Base-by-base conservation (phyloP, 2,329 filamentous ascomycete genomes). In the Hymenoscyphus scutula region DNA sequence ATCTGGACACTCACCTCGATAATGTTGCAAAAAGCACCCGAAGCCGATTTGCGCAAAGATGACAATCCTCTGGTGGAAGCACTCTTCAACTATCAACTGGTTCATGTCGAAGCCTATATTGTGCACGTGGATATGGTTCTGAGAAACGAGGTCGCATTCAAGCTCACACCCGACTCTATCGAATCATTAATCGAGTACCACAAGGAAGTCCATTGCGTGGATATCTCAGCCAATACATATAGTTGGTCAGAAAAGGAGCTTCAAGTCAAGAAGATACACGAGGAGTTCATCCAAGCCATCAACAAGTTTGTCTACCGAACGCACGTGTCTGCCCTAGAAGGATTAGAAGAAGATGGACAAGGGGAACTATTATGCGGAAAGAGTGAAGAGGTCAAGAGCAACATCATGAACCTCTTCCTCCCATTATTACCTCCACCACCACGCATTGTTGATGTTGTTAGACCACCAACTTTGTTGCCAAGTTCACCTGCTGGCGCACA, bases 101-200 rank as follows among this genome's bases (percentile, higher is more conserved):
- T 97, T 74, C 92, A 97, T 76, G 81, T 98, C 71, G 93, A 98
- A 79, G 95, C 95, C 59, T 99, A 99, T 77, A 94, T 98, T 71
- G 95, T 99, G 65, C 94, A 98, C 77, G 92, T 99, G 77, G 95
- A 99, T 81, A 97, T 98, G 92, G 94, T 99, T 64, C 87, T 96
- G 73, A 90, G 93, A 78, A 95, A 96, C 76, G 95, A 98, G 81
- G 92, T 99, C 73, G 95, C 93, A 70, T 98, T 93, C 85, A 99
- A 99, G 84, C 85, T 99, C 73, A 98, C 93, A 27, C 86, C 89
- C 63, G 95, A 98, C 76, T 92, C 93, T 65, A 99, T 99, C 79
- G 92, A 97, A 73, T 80, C 90, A 59, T 85, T 99, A 68, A 89
- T 97, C 76, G 91, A 97, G 76, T 96, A 96, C 77, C 95, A 99